Percentiles rank a stretch among this genome's conserved stretches.
These are phyloP conservation scores for Trichosporon faecale DNA, from an alignment of 1,284 basidiomycete species.

Conservation along the genomic window DNA sequence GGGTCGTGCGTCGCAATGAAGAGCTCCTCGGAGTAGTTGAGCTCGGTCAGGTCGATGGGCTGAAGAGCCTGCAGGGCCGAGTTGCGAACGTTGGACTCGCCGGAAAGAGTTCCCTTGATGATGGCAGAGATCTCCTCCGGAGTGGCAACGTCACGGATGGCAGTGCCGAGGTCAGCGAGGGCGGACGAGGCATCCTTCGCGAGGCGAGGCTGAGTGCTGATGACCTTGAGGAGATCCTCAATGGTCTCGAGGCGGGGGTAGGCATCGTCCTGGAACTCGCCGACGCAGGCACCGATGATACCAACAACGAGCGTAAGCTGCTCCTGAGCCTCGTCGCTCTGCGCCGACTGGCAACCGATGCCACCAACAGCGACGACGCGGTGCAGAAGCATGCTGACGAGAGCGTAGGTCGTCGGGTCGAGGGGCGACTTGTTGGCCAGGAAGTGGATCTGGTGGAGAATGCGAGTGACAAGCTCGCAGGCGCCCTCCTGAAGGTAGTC, in stretches of 20 bases:
- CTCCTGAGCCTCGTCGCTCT: constrained; percentile 71
- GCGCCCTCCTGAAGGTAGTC: constrained; percentile 64
- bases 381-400: constrained; percentile 72
- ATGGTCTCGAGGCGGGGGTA: constrained; percentile 75
- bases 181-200: constrained; percentile 82
- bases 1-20: constrained; percentile 88
- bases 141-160: constrained; percentile 67
- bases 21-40: constrained; percentile 86
- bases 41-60: constrained; percentile 91
- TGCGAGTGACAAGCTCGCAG: constrained; percentile 72
- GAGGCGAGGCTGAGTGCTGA: constrained; percentile 74
- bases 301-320: constrained; percentile 82
- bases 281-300: constrained; percentile 79
- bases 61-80: constrained; percentile 86
- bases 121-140: constrained; percentile 65
- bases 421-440: constrained; percentile 79
- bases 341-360: constrained; percentile 60
- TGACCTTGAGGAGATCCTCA: constrained; percentile 68
- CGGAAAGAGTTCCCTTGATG: constrained; percentile 71
- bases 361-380: constrained; percentile 70
- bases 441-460: constrained; percentile 80
- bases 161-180: constrained; percentile 77
- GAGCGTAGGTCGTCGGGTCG: constrained; percentile 79
- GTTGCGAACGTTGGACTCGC: constrained; percentile 84
- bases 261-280: constrained; percentile 67